Conservation (phyloP, 495 filamentous ascomycete genomes). For the Tuber calosporum region DNA sequence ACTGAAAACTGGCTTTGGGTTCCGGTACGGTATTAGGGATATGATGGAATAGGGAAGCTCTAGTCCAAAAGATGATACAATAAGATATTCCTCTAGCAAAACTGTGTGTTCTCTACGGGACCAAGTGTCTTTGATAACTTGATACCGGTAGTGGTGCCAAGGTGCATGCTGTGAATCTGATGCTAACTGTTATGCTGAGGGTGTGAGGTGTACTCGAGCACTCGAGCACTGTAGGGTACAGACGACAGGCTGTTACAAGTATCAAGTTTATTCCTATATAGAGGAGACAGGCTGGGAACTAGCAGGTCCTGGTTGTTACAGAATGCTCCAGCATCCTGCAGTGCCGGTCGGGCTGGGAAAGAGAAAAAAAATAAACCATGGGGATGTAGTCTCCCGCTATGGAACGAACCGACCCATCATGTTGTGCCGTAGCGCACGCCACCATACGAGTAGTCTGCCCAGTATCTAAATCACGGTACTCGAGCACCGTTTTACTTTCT, state of each 20-base stretch:
- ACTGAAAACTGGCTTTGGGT: neutral
- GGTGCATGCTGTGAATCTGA: neutral
- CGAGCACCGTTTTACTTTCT: no score
- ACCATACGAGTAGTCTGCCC: neutral
- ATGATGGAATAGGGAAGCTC: neutral
- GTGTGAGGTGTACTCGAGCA: neutral
- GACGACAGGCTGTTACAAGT: neutral
- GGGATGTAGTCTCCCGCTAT: neutral
- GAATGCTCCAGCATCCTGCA: neutral
- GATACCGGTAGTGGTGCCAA: neutral
- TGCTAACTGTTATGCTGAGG: neutral
- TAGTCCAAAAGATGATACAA: neutral
- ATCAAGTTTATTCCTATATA: no score
- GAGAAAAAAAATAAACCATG: neutral
- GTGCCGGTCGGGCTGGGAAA: neutral
- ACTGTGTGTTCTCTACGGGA: neutral
- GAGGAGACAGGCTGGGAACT: neutral
- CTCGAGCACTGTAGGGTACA: neutral
- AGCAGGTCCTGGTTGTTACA: neutral
- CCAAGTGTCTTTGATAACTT: neutral
- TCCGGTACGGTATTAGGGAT: neutral
- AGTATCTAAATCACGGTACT: neutral
- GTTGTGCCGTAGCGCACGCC: neutral
- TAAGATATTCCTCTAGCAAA: neutral
- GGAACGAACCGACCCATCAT: neutral